Evolutionary conservation across 2,329 filamentous ascomycete genomes (phyloP).

Genomic region (Trichoderma brevicompactum): DNA sequence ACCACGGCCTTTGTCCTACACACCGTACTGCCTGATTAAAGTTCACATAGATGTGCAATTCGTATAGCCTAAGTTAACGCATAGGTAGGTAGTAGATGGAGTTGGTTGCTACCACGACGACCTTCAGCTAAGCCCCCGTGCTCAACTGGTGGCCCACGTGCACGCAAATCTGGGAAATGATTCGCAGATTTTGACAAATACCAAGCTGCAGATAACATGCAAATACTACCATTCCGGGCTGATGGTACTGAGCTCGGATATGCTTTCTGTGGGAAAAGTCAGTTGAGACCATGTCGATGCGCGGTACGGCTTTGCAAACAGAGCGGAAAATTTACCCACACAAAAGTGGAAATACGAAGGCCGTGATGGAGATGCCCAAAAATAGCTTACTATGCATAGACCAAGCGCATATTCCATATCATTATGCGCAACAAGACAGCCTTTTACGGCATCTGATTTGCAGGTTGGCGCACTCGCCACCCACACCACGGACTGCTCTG

Average conservation of each 20-base stretch:
- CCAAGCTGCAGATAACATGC: neutral
- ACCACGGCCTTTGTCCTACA: neutral
- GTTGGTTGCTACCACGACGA: neutral
- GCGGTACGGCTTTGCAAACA: neutral
- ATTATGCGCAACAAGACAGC: constrained; percentile 6
- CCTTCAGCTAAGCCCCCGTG: neutral
- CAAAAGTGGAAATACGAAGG: constrained; percentile 21
- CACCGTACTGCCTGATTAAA: neutral
- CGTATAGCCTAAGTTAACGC: neutral
- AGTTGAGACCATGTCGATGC: neutral
- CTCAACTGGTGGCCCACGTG: constrained; percentile 4
- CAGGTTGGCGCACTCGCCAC: neutral
- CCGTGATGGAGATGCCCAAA: constrained; percentile 1
- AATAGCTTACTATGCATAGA: constrained; percentile 20
- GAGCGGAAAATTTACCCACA: constrained; percentile 22
- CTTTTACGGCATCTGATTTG: constrained; percentile 20
- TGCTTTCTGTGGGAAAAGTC: neutral
- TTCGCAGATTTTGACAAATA: constrained; percentile 3
- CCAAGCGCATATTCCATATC: neutral
- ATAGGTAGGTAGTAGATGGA: neutral
- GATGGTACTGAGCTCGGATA: neutral
- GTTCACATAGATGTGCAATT: neutral
- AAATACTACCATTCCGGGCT: constrained; percentile 3
- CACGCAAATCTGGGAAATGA: neutral
- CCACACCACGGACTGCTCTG: neutral